These are phyloP conservation scores for Gardenia jasminoides DNA, from an alignment of 257 asterid genomes.

Conservation along the genomic window DNA sequence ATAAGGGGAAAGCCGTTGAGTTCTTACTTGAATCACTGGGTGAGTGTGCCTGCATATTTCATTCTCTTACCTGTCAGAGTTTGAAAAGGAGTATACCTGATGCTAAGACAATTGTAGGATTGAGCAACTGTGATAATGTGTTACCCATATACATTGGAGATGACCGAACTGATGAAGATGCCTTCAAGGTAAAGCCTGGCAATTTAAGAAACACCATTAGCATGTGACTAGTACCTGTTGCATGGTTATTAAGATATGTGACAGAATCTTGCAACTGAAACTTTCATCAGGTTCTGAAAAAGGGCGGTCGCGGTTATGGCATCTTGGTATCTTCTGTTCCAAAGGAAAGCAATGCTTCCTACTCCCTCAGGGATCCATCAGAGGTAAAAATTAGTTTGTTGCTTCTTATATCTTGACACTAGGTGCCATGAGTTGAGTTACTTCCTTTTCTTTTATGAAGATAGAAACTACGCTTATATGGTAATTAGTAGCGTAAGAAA, in stretches of 20 bases:
- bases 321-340: conserved; percentile 82
- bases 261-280: not conserved
- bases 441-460: not conserved
- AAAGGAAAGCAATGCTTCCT: conserved; percentile 81
- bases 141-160: conserved; percentile 92
- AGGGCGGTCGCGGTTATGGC: conserved; percentile 72
- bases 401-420: too few species aligned
- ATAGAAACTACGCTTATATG: not conserved
- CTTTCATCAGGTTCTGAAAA: conserved; percentile 60
- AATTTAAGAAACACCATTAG: not conserved
- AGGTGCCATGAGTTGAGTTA: not conserved
- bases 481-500: not conserved
- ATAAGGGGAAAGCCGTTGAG: conserved; percentile 96
- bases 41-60: conserved; percentile 34
- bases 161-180: conserved; percentile 97
- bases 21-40: conserved; percentile 93
- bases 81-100: not conserved
- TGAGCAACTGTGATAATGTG: conserved; percentile 60
- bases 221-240: not conserved
- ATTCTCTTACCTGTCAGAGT: not conserved
- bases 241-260: not conserved
- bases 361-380: conserved; percentile 82
- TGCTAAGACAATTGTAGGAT: conserved; percentile 40
- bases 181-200: conserved; percentile 66
- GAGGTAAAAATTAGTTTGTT: conserved; percentile 53